These are phyloP conservation scores for Butyriboletus loyo DNA, from an alignment of 768 basidiomycete genomes.

Conservation along the genomic window DNA sequence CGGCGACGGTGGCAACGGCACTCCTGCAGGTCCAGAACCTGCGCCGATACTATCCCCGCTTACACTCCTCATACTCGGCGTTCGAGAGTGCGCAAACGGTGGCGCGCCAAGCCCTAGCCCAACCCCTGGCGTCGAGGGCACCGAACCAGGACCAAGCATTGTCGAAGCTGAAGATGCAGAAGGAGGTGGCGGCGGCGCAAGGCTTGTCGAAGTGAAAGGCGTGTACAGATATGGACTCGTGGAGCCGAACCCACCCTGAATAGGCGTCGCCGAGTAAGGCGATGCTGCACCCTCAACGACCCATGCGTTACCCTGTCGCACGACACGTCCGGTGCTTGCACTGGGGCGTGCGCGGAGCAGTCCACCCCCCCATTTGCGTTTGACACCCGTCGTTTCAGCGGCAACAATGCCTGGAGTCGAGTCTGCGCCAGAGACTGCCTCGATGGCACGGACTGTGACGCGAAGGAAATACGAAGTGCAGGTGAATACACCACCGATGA, in stretches of 20 bases:
- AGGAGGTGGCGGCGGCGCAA: neutral
- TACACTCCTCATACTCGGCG: slow-evolving; percentile 15
- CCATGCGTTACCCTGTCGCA: slow-evolving; percentile 61
- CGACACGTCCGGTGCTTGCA: slow-evolving; percentile 35
- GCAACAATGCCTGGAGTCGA: slow-evolving; percentile 58
- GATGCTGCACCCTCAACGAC: slow-evolving; percentile 47
- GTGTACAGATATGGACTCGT: slow-evolving; percentile 30
- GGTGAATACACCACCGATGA: slow-evolving; percentile 88
- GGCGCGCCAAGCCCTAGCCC: slow-evolving; percentile 31
- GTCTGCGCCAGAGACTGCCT: slow-evolving; percentile 55
- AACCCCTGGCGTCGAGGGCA: slow-evolving; percentile 26
- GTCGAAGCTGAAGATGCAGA: slow-evolving; percentile 26
- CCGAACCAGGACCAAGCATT: slow-evolving; percentile 30
- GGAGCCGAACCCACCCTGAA: slow-evolving; percentile 26
- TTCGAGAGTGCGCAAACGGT: slow-evolving; percentile 13
- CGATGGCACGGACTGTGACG: slow-evolving; percentile 59
- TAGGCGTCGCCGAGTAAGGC: slow-evolving; percentile 38
- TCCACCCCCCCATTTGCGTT: slow-evolving; percentile 67
- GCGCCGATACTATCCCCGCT: slow-evolving; percentile 9
- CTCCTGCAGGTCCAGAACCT: slow-evolving; percentile 2
- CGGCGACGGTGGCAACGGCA: slow-evolving; percentile 23
- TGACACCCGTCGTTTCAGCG: slow-evolving; percentile 60
- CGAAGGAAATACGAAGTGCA: slow-evolving; percentile 77
- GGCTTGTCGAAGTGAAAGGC: slow-evolving; percentile 27
- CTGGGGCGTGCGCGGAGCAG: slow-evolving; percentile 57